Base-by-base conservation (phyloP, 345 rosid genomes). In the Physaria fendleri region DNA sequence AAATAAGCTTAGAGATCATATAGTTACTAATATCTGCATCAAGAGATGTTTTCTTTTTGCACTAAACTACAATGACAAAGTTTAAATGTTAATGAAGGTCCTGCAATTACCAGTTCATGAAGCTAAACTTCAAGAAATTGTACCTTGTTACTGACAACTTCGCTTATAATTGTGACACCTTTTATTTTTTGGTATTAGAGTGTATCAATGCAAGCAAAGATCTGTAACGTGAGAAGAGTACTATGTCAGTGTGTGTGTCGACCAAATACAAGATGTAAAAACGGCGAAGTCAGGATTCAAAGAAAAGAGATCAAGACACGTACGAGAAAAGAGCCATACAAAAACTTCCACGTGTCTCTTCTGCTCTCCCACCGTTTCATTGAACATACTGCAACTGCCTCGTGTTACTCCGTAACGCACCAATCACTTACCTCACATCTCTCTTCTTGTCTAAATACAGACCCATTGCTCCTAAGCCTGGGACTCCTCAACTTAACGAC, bases 381-480 rank as follows among this genome's bases (percentile, higher is more conserved):
- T 86, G 74, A 73, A 49, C 42, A 42, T 34, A 64, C 73, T 61
- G 73, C 73, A 53, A 61, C 23, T 53, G 73, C 73, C 73, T 61
- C 68, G 73, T 69, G 73, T 61, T 61, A 38, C 37, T 42, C 61
- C 23, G 20, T 13, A 34, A 34, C 2, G 4, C 9, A 43, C 72
- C 62, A 59, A 68, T 68, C 11, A 25, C 48, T 18, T n/a, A 48
- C 2, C 1, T n/a, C 20, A 20, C 72, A 60, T 47, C 22, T 68
- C 54, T 9, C 27, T 46, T 93, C 62, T 82, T 93, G 90, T 89
- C 95, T 4, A 71, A 89, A 70, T 93, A 87, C 57, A 76, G 95
- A 55, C 99, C 97, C 2, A 93, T 89, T 38, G 97, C 99, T 12
- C 99, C 99, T 1, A 93, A 75, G 70, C 97, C 97, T 0, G 94